phyloP scores from a whole-genome alignment of 208 protist species.

The Naegleria lovaniensis region DNA sequence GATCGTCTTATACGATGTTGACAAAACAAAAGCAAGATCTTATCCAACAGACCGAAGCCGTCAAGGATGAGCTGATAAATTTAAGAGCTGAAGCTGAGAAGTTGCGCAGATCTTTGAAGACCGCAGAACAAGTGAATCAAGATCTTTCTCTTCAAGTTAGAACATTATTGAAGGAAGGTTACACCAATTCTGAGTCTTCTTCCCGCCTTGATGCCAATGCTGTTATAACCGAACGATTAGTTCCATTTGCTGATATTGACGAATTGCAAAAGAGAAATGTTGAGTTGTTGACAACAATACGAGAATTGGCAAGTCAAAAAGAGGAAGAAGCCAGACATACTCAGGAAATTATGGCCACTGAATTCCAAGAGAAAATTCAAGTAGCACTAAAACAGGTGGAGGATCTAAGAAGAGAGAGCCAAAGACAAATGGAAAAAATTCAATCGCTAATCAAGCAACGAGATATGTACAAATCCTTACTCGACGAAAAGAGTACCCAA shows the following conservation, averaged over 20 bases:
- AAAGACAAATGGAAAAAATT: not conserved
- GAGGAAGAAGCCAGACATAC: not conserved
- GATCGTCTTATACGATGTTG: not conserved
- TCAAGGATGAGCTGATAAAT: not conserved
- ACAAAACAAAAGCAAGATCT: slow-evolving; percentile 1
- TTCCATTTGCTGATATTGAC: not conserved
- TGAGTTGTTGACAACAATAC: not conserved
- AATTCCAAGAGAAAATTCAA: not conserved
- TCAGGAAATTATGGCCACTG: not conserved
- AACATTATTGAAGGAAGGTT: not conserved
- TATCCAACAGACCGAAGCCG: not conserved
- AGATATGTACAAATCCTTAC: not conserved
- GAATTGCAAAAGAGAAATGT: not conserved
- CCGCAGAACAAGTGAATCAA: too few relatives aligned
- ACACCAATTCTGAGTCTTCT: not conserved
- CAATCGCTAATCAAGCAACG: not conserved
- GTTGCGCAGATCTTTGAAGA: too few relatives aligned
- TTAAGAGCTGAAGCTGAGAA: not conserved
- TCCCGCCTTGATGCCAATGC: not conserved
- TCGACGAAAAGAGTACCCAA: not conserved
- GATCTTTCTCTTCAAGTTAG: slow-evolving; percentile 1
- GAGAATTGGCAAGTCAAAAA: not conserved
- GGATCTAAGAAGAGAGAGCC: not conserved
- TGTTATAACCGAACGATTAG: not conserved
- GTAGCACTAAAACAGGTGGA: not conserved